Evolutionary conservation across 768 basidiomycete genomes (phyloP).

Genomic region (Suillus discolor): DNA sequence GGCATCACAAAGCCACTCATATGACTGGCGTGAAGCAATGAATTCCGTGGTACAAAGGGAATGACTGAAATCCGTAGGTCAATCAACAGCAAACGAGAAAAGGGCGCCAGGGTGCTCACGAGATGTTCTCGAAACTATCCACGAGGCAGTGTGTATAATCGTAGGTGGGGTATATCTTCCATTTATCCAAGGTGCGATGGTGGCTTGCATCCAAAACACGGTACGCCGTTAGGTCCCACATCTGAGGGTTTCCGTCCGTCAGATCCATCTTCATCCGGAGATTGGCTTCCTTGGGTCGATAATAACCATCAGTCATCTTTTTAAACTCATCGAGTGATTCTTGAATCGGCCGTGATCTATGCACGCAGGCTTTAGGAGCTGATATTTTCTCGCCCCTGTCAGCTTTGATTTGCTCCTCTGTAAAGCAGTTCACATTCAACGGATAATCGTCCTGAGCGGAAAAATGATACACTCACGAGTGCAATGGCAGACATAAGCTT

Average conservation of each 20-base stretch:
- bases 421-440: conserved; percentile 1
- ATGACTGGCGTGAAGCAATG: conserved; percentile 92
- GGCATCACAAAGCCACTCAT: conserved; percentile 99
- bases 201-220: conserved; percentile 89
- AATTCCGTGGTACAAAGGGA: conserved; percentile 97
- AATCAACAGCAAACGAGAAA: not conserved
- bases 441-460: conserved; percentile 7
- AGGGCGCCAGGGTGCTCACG: conserved; percentile 57
- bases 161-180: conserved; percentile 98
- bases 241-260: conserved; percentile 90
- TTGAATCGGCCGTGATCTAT: conserved; percentile 80
- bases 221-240: conserved; percentile 99
- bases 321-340: conserved; percentile 90
- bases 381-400: conserved; percentile 87
- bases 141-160: conserved; percentile 98
- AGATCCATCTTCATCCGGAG: conserved; percentile 98
- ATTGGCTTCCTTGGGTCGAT: conserved; percentile 89
- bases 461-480: conserved; percentile 63
- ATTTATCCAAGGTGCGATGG: conserved; percentile 90
- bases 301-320: conserved; percentile 89
- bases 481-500: conserved; percentile 96
- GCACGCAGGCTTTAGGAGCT: conserved; percentile 80
- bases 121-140: conserved; percentile 98
- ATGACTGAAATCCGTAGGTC: conserved; percentile 57
- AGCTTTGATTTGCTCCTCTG: conserved; percentile 91